phyloP scores from a whole-genome alignment of 345 rosid species.

The Lepidium sativum region DNA sequence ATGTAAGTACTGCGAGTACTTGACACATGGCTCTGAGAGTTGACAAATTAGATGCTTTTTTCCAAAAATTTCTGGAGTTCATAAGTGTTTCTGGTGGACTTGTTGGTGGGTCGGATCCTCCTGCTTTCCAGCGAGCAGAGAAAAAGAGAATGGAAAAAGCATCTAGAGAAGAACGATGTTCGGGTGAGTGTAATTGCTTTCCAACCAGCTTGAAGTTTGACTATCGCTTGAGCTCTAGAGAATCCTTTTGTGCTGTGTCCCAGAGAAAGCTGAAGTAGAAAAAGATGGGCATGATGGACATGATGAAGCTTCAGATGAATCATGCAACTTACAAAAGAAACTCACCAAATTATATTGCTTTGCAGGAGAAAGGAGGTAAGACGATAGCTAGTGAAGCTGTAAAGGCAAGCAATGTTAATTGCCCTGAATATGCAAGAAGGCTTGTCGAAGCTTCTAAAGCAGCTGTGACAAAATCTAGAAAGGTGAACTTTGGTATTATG shows the following conservation, averaged over 20 bases:
- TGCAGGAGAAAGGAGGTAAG: constrained; percentile 90
- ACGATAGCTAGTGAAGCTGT: constrained; percentile 46
- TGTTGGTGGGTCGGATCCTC: constrained; percentile 83
- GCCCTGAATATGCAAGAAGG: constrained; percentile 54
- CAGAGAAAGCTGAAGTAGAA: constrained; percentile 19
- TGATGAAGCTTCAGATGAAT: constrained; percentile 35
- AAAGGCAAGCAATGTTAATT: constrained; percentile 40
- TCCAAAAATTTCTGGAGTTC: constrained; percentile 34
- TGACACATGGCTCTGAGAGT: constrained; percentile 3
- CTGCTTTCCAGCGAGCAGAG: constrained; percentile 79
- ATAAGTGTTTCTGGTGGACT: constrained; percentile 60
- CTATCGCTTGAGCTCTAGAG: constrained; percentile 1
- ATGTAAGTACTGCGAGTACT: constrained; percentile 44
- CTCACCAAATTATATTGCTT: background rate
- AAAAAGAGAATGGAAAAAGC: constrained; percentile 45
- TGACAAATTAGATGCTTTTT: background rate
- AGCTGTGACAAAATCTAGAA: constrained; percentile 51
- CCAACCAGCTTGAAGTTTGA: background rate
- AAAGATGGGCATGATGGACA: constrained; percentile 13
- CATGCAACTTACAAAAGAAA: constrained; percentile 33
- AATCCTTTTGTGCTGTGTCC: background rate
- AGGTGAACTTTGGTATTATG: constrained; percentile 31
- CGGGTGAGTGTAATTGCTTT: constrained; percentile 7
- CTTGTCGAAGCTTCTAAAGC: constrained; percentile 58
- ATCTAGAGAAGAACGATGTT: constrained; percentile 21